Percentiles rank a stretch among this genome's conserved stretches.
phyloP scores from a whole-genome alignment of 768 basidiomycete genomes.

The Bullera alba region DNA sequence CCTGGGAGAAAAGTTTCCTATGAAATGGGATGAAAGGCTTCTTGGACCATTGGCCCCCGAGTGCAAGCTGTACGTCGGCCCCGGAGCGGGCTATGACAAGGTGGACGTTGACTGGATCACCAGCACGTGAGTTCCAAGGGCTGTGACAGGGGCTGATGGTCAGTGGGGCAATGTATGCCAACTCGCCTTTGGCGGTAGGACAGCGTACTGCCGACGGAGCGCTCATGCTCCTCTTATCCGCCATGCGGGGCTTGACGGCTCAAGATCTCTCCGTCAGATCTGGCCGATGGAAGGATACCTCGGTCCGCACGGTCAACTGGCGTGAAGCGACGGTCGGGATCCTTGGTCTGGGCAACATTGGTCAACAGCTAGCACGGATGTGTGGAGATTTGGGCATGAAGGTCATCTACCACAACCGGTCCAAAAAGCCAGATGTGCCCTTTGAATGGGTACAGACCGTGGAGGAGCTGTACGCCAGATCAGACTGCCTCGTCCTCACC shows the following conservation, averaged over 20 bases:
- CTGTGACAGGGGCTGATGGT: too few relatives aligned
- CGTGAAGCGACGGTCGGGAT: not conserved
- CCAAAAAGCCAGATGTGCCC: too few relatives aligned
- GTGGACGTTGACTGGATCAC: conserved; percentile 45
- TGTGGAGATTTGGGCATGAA: too few relatives aligned
- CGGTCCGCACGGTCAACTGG: not conserved
- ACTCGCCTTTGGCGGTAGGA: conserved; percentile 26
- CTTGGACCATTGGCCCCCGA: conserved; percentile 15
- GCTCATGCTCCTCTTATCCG: conserved; percentile 17
- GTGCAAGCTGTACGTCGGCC: conserved; percentile 15
- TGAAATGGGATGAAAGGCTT: conserved; percentile 12
- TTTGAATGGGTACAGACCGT: too few relatives aligned
- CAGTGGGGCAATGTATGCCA: conserved; percentile 26
- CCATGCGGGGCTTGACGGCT: conserved; percentile 17
- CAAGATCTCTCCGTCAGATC: conserved; percentile 12
- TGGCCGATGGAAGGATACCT: not conserved
- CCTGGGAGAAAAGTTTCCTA: conserved; percentile 8
- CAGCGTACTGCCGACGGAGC: conserved; percentile 32
- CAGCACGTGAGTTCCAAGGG: conserved; percentile 27
- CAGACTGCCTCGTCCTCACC: too few relatives aligned
- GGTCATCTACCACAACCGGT: too few relatives aligned
- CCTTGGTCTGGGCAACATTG: conserved; percentile 6
- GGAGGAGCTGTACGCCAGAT: too few relatives aligned
- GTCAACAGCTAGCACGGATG: too few relatives aligned
- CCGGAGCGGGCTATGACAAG: conserved; percentile 45